These are phyloP conservation scores for Apiotrichum gracile DNA, from an alignment of 1,284 basidiomycete species.

Conservation along the genomic window DNA sequence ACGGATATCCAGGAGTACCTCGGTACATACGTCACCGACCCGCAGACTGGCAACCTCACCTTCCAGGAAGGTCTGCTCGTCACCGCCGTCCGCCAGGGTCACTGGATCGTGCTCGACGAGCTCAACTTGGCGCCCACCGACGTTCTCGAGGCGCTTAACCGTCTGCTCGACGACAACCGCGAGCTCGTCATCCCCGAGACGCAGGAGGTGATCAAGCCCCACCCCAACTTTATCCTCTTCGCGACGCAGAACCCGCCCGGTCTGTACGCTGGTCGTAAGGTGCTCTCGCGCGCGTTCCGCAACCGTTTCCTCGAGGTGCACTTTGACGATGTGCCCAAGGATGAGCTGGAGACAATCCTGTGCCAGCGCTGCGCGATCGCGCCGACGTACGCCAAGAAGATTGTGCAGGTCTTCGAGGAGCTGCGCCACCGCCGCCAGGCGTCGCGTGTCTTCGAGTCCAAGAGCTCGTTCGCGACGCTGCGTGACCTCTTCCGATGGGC, in stretches of 20 bases:
- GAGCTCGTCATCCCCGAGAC: slow-evolving; percentile 96
- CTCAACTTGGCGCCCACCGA: slow-evolving; percentile 97
- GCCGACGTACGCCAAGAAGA: slow-evolving; percentile 83
- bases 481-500: slow-evolving; percentile 99
- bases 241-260: slow-evolving; percentile 98
- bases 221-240: slow-evolving; percentile 96
- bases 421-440: slow-evolving; percentile 87
- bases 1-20: slow-evolving; percentile 99
- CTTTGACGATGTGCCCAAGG: slow-evolving; percentile 93
- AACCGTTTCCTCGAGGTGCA: slow-evolving; percentile 99
- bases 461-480: slow-evolving; percentile 92
- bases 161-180: slow-evolving; percentile 93
- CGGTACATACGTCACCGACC: slow-evolving; percentile 92
- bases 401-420: slow-evolving; percentile 89
- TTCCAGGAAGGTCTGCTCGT: slow-evolving; percentile 94
- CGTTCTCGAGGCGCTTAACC: slow-evolving; percentile 94
- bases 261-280: slow-evolving; percentile 92
- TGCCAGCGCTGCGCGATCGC: slow-evolving; percentile 84
- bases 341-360: slow-evolving; percentile 87
- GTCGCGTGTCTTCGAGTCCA: slow-evolving; percentile 92
- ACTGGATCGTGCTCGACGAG: slow-evolving; percentile 99
- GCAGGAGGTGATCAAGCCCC: slow-evolving; percentile 86
- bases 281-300: slow-evolving; percentile 90
- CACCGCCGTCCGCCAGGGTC: slow-evolving; percentile 80
- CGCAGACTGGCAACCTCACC: slow-evolving; percentile 80